Percentiles rank a stretch among this genome's conserved stretches.
These are phyloP conservation scores for Populus pruinosa DNA, from an alignment of 345 rosid species.

Conservation along the genomic window DNA sequence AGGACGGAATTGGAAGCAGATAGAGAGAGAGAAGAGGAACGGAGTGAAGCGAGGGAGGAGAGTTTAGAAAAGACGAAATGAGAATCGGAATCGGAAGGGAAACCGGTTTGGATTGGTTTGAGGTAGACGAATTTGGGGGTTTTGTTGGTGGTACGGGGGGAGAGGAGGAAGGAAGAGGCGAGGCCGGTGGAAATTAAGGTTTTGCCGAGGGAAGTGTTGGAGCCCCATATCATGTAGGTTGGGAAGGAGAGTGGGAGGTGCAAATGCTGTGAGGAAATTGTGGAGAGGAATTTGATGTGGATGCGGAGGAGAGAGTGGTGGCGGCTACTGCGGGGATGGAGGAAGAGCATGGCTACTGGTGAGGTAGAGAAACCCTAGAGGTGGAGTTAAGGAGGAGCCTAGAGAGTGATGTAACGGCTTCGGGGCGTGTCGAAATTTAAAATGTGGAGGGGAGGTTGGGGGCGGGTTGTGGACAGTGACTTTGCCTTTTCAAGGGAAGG, in stretches of 20 bases:
- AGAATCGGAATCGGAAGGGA: constrained; percentile 89
- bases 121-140: constrained; percentile 56
- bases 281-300: constrained; percentile 7
- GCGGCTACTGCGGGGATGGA: background rate
- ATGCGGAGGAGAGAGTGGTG: background rate
- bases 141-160: constrained; percentile 11
- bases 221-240: constrained; percentile 65
- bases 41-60: constrained; percentile 53
- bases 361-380: constrained; percentile 3
- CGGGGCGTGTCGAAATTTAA: background rate
- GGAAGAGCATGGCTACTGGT: background rate
- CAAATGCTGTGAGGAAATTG: constrained; percentile 4
- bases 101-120: constrained; percentile 90
- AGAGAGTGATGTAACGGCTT: background rate
- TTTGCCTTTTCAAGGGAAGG: too few species aligned
- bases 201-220: constrained; percentile 93
- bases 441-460: background rate
- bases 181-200: constrained; percentile 93
- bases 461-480: background rate
- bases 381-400: background rate
- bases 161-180: constrained; percentile 76
- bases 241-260: constrained; percentile 62
- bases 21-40: constrained; percentile 35
- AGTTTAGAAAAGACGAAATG: constrained; percentile 69
- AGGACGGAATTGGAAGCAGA: constrained; percentile 56